Percentiles rank a stretch among this genome's conserved stretches.
Evolutionary conservation across 768 basidiomycete species (phyloP).

Genomic region (Amanita phalloides): DNA sequence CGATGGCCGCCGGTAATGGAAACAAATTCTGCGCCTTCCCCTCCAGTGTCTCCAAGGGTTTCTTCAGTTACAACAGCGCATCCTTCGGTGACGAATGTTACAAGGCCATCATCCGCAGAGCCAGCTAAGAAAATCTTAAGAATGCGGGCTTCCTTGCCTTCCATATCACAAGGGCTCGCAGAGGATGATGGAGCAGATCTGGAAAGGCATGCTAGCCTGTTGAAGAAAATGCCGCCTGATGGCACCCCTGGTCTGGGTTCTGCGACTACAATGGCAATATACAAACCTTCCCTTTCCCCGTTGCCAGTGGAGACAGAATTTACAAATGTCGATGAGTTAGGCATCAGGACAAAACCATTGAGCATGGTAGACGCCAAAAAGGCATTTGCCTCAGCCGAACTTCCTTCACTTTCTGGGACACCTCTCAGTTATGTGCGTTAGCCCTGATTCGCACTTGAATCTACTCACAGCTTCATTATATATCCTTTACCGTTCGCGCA

Average conservation of each 20-base stretch:
- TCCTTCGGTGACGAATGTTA: neutral
- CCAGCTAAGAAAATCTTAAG: conserved; percentile 4
- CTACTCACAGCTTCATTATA: conserved; percentile 31
- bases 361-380: conserved; percentile 12
- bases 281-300: conserved; percentile 38
- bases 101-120: conserved; percentile 10
- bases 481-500: conserved; percentile 17
- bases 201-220: conserved; percentile 3
- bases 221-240: conserved; percentile 15
- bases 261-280: conserved; percentile 66
- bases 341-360: conserved; percentile 22
- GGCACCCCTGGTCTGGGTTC: conserved; percentile 46
- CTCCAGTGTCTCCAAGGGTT: conserved; percentile 19
- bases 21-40: conserved; percentile 20
- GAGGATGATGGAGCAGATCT: conserved; percentile 7
- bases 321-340: conserved; percentile 36
- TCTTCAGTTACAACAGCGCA: conserved; percentile 7
- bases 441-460: conserved; percentile 37
- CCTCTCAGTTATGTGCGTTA: conserved; percentile 84
- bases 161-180: conserved; percentile 18
- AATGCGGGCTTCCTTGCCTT: conserved; percentile 29
- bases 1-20: conserved; percentile 47
- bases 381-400: conserved; percentile 16
- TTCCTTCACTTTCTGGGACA: conserved; percentile 42
- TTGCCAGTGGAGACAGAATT: conserved; percentile 36